These are phyloP conservation scores for Gonium pectorale DNA, from an alignment of 139 green algal genomes.

Conservation along the genomic window DNA sequence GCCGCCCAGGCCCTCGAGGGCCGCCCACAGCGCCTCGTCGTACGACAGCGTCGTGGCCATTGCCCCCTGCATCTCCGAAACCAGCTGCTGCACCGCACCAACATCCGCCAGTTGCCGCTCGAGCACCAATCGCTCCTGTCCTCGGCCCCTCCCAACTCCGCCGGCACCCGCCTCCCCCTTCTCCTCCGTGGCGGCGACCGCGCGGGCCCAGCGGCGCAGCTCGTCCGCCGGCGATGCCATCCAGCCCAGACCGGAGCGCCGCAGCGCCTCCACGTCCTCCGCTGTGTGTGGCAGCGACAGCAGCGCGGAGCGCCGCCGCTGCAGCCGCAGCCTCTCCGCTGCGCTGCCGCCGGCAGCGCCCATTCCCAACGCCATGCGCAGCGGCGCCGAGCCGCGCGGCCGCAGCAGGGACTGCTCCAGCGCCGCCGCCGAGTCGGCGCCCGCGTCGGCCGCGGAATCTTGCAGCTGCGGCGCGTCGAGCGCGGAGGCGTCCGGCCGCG, in stretches of 20 bases:
- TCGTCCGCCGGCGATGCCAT: not conserved
- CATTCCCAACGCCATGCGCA: not conserved
- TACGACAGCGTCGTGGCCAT: not conserved
- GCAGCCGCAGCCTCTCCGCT: not conserved
- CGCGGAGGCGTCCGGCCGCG: not conserved
- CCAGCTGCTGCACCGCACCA: not conserved
- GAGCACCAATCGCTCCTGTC: not conserved
- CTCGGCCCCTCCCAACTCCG: too few relatives aligned
- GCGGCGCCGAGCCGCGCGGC: not conserved
- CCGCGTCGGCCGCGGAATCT: too few relatives aligned
- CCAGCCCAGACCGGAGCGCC: not conserved
- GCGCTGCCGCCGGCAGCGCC: not conserved
- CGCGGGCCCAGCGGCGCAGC: not conserved
- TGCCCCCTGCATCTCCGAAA: too few relatives aligned
- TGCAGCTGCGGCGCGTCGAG: too few relatives aligned
- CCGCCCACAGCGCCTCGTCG: slow-evolving; percentile 9
- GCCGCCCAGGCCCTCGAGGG: not conserved
- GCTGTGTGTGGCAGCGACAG: slow-evolving; percentile 16
- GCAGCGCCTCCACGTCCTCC: not conserved
- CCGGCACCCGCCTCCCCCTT: not conserved
- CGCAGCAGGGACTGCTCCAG: slow-evolving; percentile 10
- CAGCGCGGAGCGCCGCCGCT: slow-evolving; percentile 15
- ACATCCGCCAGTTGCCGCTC: not conserved
- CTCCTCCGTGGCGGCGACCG: not conserved
- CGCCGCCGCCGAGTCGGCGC: not conserved